phyloP scores from a whole-genome alignment of 164 flowering plant genomes.

The Annona cherimola region DNA sequence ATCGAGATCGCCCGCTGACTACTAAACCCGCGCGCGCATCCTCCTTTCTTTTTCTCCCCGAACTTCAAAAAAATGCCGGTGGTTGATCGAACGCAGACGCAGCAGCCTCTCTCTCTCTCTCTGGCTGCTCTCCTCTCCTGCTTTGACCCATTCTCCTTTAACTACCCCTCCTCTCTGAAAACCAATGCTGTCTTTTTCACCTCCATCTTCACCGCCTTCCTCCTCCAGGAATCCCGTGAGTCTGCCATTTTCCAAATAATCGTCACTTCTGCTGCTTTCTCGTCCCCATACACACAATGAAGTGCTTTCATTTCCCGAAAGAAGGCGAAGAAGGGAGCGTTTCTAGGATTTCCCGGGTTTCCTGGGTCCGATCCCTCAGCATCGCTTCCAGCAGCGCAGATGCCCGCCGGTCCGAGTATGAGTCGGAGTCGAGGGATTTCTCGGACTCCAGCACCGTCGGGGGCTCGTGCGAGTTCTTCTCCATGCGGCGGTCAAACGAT shows the following conservation, averaged over 20 bases:
- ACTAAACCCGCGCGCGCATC: background rate
- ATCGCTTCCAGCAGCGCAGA: slow-evolving; percentile 54
- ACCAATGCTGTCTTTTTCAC: background rate
- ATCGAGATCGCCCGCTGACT: background rate
- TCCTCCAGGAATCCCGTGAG: background rate
- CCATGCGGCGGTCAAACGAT: slow-evolving; percentile 43
- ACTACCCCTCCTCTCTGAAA: background rate
- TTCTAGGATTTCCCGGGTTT: slow-evolving; percentile 44
- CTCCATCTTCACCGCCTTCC: background rate
- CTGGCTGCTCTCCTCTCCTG: background rate
- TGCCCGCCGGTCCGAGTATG: slow-evolving; percentile 25
- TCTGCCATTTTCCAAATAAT: background rate
- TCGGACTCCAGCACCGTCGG: slow-evolving; percentile 13
- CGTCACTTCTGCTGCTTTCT: background rate
- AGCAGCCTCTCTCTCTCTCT: background rate
- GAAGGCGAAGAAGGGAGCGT: slow-evolving; percentile 34
- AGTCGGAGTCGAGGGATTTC: slow-evolving; percentile 28
- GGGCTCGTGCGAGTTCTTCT: slow-evolving; percentile 22
- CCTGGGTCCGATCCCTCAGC: slow-evolving; percentile 82
- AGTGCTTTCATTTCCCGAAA: slow-evolving; percentile 80
- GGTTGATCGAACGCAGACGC: background rate
- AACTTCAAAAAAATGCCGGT: slow-evolving; percentile 5
- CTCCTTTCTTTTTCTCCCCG: background rate
- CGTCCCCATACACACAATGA: slow-evolving; percentile 32
- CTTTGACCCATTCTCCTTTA: background rate